These are phyloP conservation scores for Rauvolfia tetraphylla DNA, from an alignment of 257 asterid genomes.

Conservation along the genomic window DNA sequence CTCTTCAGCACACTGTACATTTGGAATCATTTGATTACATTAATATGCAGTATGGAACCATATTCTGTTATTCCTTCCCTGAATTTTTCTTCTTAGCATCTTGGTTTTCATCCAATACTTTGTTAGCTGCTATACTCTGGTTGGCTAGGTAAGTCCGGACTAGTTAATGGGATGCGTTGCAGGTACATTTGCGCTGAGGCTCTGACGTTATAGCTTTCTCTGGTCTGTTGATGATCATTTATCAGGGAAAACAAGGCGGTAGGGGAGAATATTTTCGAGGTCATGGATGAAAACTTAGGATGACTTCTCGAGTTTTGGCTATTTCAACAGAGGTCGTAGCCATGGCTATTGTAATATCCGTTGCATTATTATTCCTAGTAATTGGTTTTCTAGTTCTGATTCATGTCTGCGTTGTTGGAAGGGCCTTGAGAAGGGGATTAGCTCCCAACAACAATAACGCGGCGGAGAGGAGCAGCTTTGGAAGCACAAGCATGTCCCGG, in stretches of 20 bases:
- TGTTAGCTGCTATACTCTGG: background rate
- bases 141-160: background rate
- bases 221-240: too few species aligned
- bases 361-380: constrained; percentile 41
- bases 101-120: background rate
- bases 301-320: constrained; percentile 29
- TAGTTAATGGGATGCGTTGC: background rate
- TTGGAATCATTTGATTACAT: background rate
- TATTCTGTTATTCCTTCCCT: background rate
- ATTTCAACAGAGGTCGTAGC: constrained; percentile 22
- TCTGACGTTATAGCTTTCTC: background rate
- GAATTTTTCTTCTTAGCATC: background rate
- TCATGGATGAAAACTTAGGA: constrained; percentile 16
- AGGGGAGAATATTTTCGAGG: background rate
- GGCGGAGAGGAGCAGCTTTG: constrained; percentile 42
- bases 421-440: constrained; percentile 34
- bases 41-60: background rate
- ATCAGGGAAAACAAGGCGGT: background rate
- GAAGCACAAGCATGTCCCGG: constrained; percentile 59
- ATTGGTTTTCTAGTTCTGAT: constrained; percentile 45
- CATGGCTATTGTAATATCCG: constrained; percentile 54
- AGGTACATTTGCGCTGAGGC: background rate
- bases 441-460: background rate
- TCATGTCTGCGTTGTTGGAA: constrained; percentile 60
- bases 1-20: constrained; percentile 20